Conservation (phyloP, 2,329 filamentous ascomycete genomes). For the Neofusicoccum kwambonambiense region DNA sequence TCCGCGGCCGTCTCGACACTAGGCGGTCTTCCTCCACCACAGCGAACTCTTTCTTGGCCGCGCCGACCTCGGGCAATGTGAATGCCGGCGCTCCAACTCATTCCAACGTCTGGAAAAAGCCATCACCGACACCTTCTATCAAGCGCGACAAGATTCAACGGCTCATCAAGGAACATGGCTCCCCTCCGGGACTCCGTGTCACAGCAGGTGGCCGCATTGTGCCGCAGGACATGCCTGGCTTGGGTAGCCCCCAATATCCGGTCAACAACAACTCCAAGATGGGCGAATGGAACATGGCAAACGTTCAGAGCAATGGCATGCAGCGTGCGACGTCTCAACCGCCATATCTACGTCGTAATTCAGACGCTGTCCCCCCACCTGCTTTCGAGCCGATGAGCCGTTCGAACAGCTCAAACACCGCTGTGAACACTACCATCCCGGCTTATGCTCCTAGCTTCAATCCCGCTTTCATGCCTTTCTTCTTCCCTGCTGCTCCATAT, state of each 20-base stretch:
- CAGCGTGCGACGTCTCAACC: slow-evolving; percentile 2
- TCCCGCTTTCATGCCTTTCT: not conserved
- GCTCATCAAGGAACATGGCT: slow-evolving; percentile 53
- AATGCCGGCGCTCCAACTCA: not conserved
- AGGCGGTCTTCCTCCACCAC: not conserved
- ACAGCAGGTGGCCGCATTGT: slow-evolving; percentile 54
- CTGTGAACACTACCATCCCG: slow-evolving; percentile 6
- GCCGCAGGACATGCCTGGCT: slow-evolving; percentile 43
- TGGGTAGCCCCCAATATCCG: slow-evolving; percentile 31
- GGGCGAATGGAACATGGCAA: not conserved
- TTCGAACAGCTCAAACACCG: slow-evolving; percentile 11
- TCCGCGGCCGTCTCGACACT: not conserved
- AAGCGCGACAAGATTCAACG: slow-evolving; percentile 51
- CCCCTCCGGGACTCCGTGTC: slow-evolving; percentile 50
- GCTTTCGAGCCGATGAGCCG: slow-evolving; percentile 9
- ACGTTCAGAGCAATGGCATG: not conserved
- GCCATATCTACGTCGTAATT: slow-evolving; percentile 4
- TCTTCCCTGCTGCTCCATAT: not conserved
- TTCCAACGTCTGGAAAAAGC: slow-evolving; percentile 31
- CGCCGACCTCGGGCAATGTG: not conserved
- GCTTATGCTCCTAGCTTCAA: not conserved
- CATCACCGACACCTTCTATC: slow-evolving; percentile 51
- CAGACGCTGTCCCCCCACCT: not conserved
- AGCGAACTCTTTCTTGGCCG: not conserved
- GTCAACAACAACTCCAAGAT: slow-evolving; percentile 24